Evolutionary conservation across 129 eudicot species (phyloP), one percentile per base, ranked within the genome.

Genomic region (Scalesia atractyloides): DNA sequence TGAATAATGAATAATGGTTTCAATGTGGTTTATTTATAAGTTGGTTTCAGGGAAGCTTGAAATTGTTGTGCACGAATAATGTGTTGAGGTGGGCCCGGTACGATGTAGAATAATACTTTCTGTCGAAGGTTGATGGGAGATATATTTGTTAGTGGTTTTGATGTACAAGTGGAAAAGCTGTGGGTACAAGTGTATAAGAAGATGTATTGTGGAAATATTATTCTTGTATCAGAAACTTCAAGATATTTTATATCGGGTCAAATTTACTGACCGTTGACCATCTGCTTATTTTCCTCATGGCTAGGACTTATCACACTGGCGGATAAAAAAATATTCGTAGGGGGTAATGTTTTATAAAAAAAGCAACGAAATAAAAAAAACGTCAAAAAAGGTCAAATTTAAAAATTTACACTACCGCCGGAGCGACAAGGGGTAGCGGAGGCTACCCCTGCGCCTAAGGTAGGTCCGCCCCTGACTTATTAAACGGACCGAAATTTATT

Each of bases 191-290:
- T 34, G 3, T 8, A 30, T 3, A 30, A 2, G 4, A 30, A 0
- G 0, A 30, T 16, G 8, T 22, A 58, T 15, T 44, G 68, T 58
- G 34, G 16, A 26, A 26, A 19, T 3, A 30, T 0, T 7, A 10
- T 18, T 73, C 15, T 0, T 47, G 26, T 16, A 16, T 5, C 15
- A 15, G 13, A 61, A 24, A 20, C 39, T 51, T 63, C 41, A 48
- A 24, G 39, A 18, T 10, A 7, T 17, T 5, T 46, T 7, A 17
- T 49, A 16, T 6, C 22, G 5, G 19, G 77, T 73, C 77, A 73
- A 73, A 47, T 5, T 64, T 74, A 36, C 26, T 61, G 62, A 63
- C 39, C 63, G 52, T 73, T 73, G 70, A 73, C 78, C 34, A n/a
- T 9, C 7, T 14, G 6, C 9, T 30, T 46, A 20, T 15, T 13